Evolutionary conservation across 805 yeast species (phyloP).

Genomic region (Ogataea methanolica): DNA sequence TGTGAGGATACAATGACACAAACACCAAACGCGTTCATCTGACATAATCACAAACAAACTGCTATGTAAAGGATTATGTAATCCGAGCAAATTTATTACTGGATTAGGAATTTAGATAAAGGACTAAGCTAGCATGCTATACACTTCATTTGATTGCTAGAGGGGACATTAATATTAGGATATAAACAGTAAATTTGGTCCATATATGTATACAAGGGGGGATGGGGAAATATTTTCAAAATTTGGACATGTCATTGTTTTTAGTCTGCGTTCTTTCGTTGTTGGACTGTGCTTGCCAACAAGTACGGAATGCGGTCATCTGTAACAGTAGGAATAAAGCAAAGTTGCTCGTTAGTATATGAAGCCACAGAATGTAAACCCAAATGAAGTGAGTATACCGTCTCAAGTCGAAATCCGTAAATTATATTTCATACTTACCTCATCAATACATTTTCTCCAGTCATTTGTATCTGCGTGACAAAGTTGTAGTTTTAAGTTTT

Average conservation of each 20-base stretch:
- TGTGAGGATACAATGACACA: too few species aligned
- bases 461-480: constrained; percentile 81
- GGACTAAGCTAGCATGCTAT: too few species aligned
- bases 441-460: constrained; percentile 70
- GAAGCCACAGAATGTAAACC: too few species aligned
- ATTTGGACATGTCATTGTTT: constrained; percentile 26
- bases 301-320: constrained; percentile 39
- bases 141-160: too few species aligned
- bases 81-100: too few species aligned
- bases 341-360: neutral
- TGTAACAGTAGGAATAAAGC: constrained; percentile 3
- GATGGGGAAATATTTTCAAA: constrained; percentile 12
- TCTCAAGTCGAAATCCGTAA: neutral
- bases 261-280: constrained; percentile 35
- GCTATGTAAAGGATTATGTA: too few species aligned
- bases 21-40: too few species aligned
- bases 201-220: neutral
- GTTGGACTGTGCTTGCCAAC: constrained; percentile 39
- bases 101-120: too few species aligned
- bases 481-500: constrained; percentile 62
- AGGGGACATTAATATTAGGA: neutral
- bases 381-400: neutral
- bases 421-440: constrained; percentile 36
- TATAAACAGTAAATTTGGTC: neutral
- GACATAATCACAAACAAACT: too few species aligned